These are phyloP conservation scores for Mycena belliarum DNA, from an alignment of 768 basidiomycete genomes.

Conservation along the genomic window DNA sequence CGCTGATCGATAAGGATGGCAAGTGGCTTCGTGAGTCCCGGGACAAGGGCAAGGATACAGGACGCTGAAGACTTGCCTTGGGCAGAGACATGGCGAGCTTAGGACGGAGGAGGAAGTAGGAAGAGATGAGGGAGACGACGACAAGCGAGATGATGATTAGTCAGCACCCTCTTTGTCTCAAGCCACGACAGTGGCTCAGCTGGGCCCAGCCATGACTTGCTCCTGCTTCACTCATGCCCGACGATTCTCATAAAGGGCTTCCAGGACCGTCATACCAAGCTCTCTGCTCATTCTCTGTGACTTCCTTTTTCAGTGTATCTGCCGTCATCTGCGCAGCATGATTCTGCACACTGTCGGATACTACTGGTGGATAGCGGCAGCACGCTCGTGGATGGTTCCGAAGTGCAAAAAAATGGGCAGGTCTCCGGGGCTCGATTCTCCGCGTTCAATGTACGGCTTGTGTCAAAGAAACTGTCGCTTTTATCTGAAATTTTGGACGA, in stretches of 20 bases:
- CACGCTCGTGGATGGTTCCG: not conserved
- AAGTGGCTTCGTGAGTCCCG: not conserved
- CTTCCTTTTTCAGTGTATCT: too few species aligned
- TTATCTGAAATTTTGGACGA: too few species aligned
- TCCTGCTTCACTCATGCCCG: too few species aligned
- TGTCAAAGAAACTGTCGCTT: too few species aligned
- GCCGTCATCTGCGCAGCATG: too few species aligned
- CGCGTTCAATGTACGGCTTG: not conserved
- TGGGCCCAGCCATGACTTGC: too few species aligned
- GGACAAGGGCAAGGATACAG: not conserved
- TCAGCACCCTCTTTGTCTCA: not conserved
- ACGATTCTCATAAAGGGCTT: too few species aligned
- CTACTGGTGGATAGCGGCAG: slow-evolving; percentile 4
- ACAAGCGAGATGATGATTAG: not conserved
- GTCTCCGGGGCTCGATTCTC: slow-evolving; percentile 4
- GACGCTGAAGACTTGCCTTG: slow-evolving; percentile 39
- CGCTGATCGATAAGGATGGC: slow-evolving; percentile 37
- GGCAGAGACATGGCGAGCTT: slow-evolving; percentile 46
- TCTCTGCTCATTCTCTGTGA: too few species aligned
- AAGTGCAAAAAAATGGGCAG: slow-evolving; percentile 10
- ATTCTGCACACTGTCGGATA: not conserved
- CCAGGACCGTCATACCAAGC: too few species aligned
- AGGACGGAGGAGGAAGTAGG: not conserved
- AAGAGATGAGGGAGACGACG: slow-evolving; percentile 3
- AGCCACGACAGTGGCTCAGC: too few species aligned